phyloP scores from a whole-genome alignment of 1,284 basidiomycete genomes.

The Pyrrhoderma lamaoense region DNA sequence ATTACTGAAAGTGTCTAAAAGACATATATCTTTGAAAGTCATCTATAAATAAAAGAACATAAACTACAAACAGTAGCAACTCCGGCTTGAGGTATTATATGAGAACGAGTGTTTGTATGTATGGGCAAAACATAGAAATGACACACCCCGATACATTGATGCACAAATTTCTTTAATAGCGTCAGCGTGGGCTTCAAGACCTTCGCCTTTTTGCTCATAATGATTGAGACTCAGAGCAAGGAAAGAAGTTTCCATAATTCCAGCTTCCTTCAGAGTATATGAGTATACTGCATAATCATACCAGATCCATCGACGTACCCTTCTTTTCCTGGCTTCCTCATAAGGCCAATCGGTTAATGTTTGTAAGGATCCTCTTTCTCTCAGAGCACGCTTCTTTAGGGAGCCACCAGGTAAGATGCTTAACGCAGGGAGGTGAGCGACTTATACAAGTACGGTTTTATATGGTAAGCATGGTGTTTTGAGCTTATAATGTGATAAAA shows the following conservation, averaged over 20 bases:
- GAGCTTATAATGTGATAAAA: neutral
- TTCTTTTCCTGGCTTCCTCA: constrained; percentile 1
- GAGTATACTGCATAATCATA: neutral
- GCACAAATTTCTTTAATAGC: constrained; percentile 12
- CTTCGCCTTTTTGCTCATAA: constrained; percentile 3
- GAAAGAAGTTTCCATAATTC: constrained; percentile 6
- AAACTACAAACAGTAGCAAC: constrained; percentile 4
- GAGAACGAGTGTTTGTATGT: too few species aligned
- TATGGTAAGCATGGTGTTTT: too few species aligned
- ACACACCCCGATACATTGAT: constrained; percentile 10
- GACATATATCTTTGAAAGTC: neutral
- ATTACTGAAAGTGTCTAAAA: constrained; percentile 18
- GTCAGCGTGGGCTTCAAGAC: neutral
- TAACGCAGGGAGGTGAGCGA: constrained; percentile 10
- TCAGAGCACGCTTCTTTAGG: constrained; percentile 6
- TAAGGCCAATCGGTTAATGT: constrained; percentile 5
- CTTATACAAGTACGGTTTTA: neutral
- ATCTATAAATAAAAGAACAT: neutral
- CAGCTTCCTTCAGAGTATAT: neutral
- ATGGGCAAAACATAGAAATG: too few species aligned
- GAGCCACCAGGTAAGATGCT: constrained; percentile 8
- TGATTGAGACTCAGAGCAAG: constrained; percentile 8
- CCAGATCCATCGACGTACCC: neutral
- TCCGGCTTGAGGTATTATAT: constrained; percentile 1
- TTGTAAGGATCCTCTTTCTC: neutral